These are phyloP conservation scores for Dothidotthia symphoricarpi DNA, from an alignment of 2,329 filamentous ascomycete species.

Conservation along the genomic window DNA sequence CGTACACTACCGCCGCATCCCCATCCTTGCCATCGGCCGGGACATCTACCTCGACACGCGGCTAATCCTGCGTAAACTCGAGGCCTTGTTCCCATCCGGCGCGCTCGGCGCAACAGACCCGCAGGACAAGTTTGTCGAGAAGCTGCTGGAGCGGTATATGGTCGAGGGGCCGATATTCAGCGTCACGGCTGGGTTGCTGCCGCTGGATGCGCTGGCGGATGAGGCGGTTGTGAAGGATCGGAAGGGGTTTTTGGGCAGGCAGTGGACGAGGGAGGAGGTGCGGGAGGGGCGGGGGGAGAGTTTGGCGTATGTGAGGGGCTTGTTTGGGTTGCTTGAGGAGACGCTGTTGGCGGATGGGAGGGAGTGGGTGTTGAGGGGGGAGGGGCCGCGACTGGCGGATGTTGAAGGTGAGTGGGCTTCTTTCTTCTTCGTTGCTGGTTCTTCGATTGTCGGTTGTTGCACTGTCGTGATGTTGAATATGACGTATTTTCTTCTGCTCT, in stretches of 20 bases:
- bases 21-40: slow-evolving; percentile 63
- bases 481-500: too few species aligned
- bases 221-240: slow-evolving; percentile 59
- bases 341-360: slow-evolving; percentile 63
- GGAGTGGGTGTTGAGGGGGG: slow-evolving; percentile 59
- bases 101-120: slow-evolving; percentile 15
- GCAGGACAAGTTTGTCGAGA: slow-evolving; percentile 53
- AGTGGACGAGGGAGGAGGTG: slow-evolving; percentile 41
- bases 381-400: slow-evolving; percentile 58
- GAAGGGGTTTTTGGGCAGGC: slow-evolving; percentile 45
- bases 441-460: background rate
- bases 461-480: background rate
- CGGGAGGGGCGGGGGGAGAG: slow-evolving; percentile 53
- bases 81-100: slow-evolving; percentile 45
- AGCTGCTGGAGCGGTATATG: slow-evolving; percentile 56
- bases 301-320: slow-evolving; percentile 52
- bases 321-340: slow-evolving; percentile 59
- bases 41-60: slow-evolving; percentile 70
- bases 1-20: slow-evolving; percentile 67
- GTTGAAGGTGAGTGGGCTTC: slow-evolving; percentile 55
- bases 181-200: slow-evolving; percentile 54
- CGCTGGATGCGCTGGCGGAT: slow-evolving; percentile 57
- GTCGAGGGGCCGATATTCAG: slow-evolving; percentile 59
- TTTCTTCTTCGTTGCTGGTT: background rate
- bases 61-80: slow-evolving; percentile 65